Evolutionary conservation across 768 basidiomycete genomes (phyloP), one percentile per base, ranked within the genome.

Genomic region (Psilocybe sp.): DNA sequence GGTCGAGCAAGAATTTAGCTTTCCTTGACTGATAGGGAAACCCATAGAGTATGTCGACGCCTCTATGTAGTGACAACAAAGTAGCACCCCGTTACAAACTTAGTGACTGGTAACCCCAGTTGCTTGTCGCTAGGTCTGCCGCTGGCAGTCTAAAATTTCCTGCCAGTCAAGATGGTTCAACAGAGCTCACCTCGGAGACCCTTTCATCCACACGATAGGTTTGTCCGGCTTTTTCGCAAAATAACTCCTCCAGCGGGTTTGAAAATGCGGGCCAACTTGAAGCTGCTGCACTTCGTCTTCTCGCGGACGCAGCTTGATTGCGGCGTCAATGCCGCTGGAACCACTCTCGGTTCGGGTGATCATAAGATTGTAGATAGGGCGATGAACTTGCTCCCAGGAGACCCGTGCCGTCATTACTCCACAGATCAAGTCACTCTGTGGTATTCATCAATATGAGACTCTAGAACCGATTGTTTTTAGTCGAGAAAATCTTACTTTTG

Each of bases 261-360:
- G 54, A 56, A 85, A 85, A 3, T 62, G 71, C 4, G 77, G 71
- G 2, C 72, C 73, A 28, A 28, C 7, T n/a, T n/a, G n/a, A 15
- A 85, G 60, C 19, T 67, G 68, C 32, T 72, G 63, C n/a, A 82
- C 64, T 39, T 85, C 83, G 2, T 69, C 65, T 6, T 57, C 53
- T 14, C 61, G 71, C 2, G 84, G 83, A 12, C 84, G 70, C 12
- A 83, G 57, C 55, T 83, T 84, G 51, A 81, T 71, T 4, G 78
- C 82, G 13, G 74, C 73, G 53, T 85, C 80, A 28, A 77, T 53
- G 2, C 67, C 77, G 53, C 81, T 83, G 13, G 7, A 33, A 38
- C 2, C 4, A 6, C 4, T n/a, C 12, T 11, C 23, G 7, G 3
- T n/a, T n/a, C n/a, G 23, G 5, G 10, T 16, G 37, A 12, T 31